These are phyloP conservation scores for Malassezia yamatoensis DNA, from an alignment of 1,284 basidiomycete species.

Conservation along the genomic window DNA sequence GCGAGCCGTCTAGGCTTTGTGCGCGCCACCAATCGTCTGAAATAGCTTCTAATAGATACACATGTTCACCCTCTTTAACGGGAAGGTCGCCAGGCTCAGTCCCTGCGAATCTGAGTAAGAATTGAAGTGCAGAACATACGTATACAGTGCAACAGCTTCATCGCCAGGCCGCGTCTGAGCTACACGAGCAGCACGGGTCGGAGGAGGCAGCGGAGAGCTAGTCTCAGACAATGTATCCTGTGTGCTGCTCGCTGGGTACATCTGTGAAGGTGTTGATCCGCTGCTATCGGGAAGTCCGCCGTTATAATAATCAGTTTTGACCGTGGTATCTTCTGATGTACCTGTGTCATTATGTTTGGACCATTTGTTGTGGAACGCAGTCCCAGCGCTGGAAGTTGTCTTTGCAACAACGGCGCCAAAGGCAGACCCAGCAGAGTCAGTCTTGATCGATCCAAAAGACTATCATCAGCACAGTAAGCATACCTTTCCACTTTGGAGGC, in stretches of 20 bases:
- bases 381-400: background rate
- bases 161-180: background rate
- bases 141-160: slow-evolving; percentile 14
- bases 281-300: background rate
- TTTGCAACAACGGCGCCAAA: background rate
- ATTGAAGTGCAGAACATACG: slow-evolving; percentile 2
- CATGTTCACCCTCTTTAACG: slow-evolving; percentile 23
- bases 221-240: background rate
- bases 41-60: slow-evolving; percentile 28
- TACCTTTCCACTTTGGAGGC: slow-evolving; percentile 12
- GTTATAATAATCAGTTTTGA: background rate
- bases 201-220: background rate
- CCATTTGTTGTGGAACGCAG: background rate
- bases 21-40: slow-evolving; percentile 39
- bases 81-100: slow-evolving; percentile 29
- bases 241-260: background rate
- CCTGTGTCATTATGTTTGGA: background rate
- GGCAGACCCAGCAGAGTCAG: slow-evolving; percentile 4
- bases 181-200: background rate
- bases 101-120: slow-evolving; percentile 13
- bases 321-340: too few species aligned
- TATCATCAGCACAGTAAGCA: background rate
- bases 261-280: background rate
- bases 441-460: slow-evolving; percentile 10
- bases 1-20: slow-evolving; percentile 13